Evolutionary conservation across 345 rosid genomes (phyloP).

Genomic region (Linum usitatissimum): DNA sequence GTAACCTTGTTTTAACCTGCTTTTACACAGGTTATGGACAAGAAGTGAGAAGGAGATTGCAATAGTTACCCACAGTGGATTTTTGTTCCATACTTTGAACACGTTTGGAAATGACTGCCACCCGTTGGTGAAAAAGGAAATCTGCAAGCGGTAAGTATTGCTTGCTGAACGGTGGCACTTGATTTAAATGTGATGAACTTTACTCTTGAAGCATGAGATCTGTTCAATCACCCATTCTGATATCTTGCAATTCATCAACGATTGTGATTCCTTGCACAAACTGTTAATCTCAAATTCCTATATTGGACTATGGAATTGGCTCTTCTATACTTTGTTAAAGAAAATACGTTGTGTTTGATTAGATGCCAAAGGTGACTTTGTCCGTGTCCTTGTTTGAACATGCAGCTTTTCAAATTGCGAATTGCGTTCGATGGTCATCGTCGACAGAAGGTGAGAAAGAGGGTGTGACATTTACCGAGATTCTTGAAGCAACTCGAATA

Average conservation of each 20-base stretch:
- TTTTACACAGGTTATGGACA: constrained; percentile 70
- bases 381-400: not conserved
- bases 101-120: constrained; percentile 70
- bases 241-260: not conserved
- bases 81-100: constrained; percentile 67
- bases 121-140: constrained; percentile 65
- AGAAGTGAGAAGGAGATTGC: constrained; percentile 97
- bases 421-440: constrained; percentile 86
- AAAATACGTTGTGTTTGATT: not conserved
- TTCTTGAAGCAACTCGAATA: too few species aligned
- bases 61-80: constrained; percentile 88
- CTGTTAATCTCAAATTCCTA: too few species aligned
- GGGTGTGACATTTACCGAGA: constrained; percentile 9
- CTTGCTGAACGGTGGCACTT: not conserved
- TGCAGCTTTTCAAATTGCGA: constrained; percentile 94
- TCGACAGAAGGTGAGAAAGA: constrained; percentile 74
- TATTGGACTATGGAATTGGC: not conserved
- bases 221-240: not conserved
- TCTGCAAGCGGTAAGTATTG: constrained; percentile 54
- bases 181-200: not conserved
- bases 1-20: not conserved
- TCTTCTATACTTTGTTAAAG: not conserved
- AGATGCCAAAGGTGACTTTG: constrained; percentile 10
- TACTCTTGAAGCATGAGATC: not conserved
- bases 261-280: not conserved